phyloP scores from a whole-genome alignment of 257 asterid species.

The Linderniella brevidens region DNA sequence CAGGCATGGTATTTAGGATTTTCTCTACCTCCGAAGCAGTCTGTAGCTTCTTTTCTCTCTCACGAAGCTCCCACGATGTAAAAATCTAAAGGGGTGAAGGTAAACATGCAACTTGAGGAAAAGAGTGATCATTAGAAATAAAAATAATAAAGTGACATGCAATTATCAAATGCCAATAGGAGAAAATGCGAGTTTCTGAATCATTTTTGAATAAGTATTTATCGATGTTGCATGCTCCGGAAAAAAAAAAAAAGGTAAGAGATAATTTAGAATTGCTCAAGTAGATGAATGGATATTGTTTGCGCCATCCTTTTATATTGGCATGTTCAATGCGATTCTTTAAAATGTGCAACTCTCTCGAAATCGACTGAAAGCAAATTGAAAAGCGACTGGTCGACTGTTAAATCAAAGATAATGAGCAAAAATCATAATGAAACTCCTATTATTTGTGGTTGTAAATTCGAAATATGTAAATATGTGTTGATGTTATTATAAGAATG shows the following conservation, averaged over 20 bases:
- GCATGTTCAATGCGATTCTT: slow-evolving; percentile 61
- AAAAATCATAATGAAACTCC: neutral
- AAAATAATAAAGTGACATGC: slow-evolving; percentile 5
- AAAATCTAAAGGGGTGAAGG: slow-evolving; percentile 37
- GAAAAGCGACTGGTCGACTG: slow-evolving; percentile 9
- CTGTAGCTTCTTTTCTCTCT: slow-evolving; percentile 48
- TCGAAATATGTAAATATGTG: too few species aligned
- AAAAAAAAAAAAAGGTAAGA: neutral
- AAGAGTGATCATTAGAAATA: neutral
- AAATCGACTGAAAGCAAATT: slow-evolving; percentile 53
- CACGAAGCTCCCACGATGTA: slow-evolving; percentile 44
- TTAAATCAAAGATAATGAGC: slow-evolving; percentile 1
- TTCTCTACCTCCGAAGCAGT: slow-evolving; percentile 57
- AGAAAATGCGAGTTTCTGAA: too few species aligned
- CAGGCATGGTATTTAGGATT: slow-evolving; percentile 36
- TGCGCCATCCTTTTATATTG: slow-evolving; percentile 84
- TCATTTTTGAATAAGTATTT: neutral
- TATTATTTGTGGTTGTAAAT: too few species aligned
- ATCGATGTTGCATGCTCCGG: neutral
- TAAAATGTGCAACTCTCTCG: slow-evolving; percentile 35
- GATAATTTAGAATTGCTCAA: neutral
- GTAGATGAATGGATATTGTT: slow-evolving; percentile 65
- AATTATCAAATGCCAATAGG: neutral
- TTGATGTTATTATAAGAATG: neutral
- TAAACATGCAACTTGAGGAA: slow-evolving; percentile 15